Percentiles rank a stretch among this genome's conserved stretches.
These are phyloP conservation scores for Colletotrichum cereale DNA, from an alignment of 2,329 filamentous ascomycete genomes.

Conservation along the genomic window DNA sequence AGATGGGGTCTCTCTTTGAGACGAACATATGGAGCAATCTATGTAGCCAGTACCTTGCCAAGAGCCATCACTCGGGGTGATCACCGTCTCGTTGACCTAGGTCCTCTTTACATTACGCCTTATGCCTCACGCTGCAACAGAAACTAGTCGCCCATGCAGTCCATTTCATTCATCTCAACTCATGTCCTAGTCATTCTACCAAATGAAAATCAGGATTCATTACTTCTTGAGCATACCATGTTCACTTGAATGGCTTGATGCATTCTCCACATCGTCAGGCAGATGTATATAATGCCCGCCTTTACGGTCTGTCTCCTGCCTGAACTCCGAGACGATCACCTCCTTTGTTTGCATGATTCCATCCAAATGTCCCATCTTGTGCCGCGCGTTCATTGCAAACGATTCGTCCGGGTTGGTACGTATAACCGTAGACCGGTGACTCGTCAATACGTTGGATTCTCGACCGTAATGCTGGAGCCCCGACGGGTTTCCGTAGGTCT, in stretches of 20 bases:
- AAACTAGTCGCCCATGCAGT: background rate
- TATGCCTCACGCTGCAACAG: background rate
- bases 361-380: constrained; percentile 29
- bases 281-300: constrained; percentile 30
- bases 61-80: too few species aligned
- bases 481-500: constrained; percentile 31
- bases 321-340: constrained; percentile 36
- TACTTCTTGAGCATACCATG: constrained; percentile 29
- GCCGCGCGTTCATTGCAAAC: constrained; percentile 25
- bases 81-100: background rate
- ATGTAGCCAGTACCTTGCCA: background rate
- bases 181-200: background rate
- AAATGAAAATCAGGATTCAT: constrained; percentile 1
- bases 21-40: background rate
- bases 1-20: background rate
- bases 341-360: constrained; percentile 40
- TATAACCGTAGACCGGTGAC: constrained; percentile 25
- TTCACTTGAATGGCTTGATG: constrained; percentile 25
- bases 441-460: constrained; percentile 26
- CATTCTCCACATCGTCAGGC: constrained; percentile 32
- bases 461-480: constrained; percentile 32
- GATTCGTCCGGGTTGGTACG: constrained; percentile 1
- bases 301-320: constrained; percentile 28
- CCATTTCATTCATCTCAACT: background rate
- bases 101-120: background rate